Evolutionary conservation across 2,329 filamentous ascomycete species (phyloP).

Genomic region (Chaetomium sp.): DNA sequence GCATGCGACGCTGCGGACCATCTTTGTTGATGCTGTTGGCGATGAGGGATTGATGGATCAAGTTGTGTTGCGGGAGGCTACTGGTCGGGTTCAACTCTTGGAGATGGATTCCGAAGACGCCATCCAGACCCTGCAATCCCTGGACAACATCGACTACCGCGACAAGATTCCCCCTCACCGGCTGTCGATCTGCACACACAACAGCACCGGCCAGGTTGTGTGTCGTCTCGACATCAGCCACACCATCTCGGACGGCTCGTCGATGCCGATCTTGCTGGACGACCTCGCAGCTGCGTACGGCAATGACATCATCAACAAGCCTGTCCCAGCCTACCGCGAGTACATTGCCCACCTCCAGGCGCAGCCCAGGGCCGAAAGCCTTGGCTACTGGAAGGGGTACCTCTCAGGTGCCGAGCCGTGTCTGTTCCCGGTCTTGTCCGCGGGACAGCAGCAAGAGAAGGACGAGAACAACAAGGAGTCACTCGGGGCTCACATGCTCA

Average conservation of each 20-base stretch:
- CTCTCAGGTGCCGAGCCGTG: conserved; percentile 25
- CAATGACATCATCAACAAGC: conserved; percentile 1
- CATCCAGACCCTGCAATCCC: background rate
- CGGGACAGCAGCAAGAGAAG: background rate
- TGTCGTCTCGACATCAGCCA: conserved; percentile 38
- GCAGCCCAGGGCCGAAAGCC: conserved; percentile 18
- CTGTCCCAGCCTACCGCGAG: conserved; percentile 19
- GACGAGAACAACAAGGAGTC: background rate
- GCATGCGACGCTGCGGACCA: conserved; percentile 28
- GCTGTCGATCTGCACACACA: conserved; percentile 14
- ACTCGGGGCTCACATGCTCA: conserved; percentile 20
- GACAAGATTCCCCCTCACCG: conserved; percentile 20
- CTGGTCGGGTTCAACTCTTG: conserved; percentile 10
- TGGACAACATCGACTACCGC: conserved; percentile 14
- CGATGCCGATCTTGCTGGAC: conserved; percentile 33
- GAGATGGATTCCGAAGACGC: conserved; percentile 6
- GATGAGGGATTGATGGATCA: conserved; percentile 28
- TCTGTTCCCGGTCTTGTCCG: conserved; percentile 23
- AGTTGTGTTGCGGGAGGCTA: conserved; percentile 23
- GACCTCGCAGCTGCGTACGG: conserved; percentile 27
- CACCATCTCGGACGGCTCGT: conserved; percentile 44
- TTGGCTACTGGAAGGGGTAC: conserved; percentile 26
- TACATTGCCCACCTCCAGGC: conserved; percentile 18
- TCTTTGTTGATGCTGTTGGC: conserved; percentile 28
- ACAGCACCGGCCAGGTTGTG: conserved; percentile 8